Evolutionary conservation across 139 green algal genomes (phyloP).

Genomic region (Coelastrella sp.): DNA sequence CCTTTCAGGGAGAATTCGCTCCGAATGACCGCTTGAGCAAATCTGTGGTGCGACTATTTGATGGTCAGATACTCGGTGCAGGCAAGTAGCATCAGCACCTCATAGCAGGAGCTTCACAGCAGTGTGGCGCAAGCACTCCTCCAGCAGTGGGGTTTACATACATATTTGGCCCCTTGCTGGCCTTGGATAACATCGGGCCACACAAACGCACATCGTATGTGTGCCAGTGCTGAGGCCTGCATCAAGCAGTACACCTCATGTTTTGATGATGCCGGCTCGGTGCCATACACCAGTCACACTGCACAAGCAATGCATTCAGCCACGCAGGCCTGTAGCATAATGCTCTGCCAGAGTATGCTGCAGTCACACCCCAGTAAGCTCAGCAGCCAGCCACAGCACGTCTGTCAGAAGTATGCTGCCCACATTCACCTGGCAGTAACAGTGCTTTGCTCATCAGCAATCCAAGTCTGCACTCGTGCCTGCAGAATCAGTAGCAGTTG

Average conservation of each 20-base stretch:
- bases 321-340: not conserved
- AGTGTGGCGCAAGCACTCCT: too few species aligned
- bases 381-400: too few species aligned
- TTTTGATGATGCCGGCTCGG: too few species aligned
- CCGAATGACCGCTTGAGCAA: not conserved
- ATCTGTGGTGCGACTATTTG: slow-evolving; percentile 32
- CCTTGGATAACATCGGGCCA: too few species aligned
- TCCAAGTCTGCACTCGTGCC: not conserved
- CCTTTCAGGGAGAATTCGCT: not conserved
- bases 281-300: not conserved
- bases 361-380: not conserved
- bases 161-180: too few species aligned
- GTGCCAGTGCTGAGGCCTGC: too few species aligned
- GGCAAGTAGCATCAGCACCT: not conserved
- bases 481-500: slow-evolving; percentile 52
- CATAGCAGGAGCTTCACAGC: not conserved
- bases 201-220: too few species aligned
- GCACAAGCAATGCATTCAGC: not conserved
- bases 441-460: too few species aligned
- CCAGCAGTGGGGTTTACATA: too few species aligned
- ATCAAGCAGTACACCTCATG: too few species aligned
- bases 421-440: too few species aligned
- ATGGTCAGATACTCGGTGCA: slow-evolving; percentile 19
- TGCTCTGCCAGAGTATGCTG: not conserved
- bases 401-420: too few species aligned